Percentiles rank a stretch among this genome's conserved stretches.
Evolutionary conservation across 768 basidiomycete species (phyloP).

Genomic region (Naganishia friedmannii): DNA sequence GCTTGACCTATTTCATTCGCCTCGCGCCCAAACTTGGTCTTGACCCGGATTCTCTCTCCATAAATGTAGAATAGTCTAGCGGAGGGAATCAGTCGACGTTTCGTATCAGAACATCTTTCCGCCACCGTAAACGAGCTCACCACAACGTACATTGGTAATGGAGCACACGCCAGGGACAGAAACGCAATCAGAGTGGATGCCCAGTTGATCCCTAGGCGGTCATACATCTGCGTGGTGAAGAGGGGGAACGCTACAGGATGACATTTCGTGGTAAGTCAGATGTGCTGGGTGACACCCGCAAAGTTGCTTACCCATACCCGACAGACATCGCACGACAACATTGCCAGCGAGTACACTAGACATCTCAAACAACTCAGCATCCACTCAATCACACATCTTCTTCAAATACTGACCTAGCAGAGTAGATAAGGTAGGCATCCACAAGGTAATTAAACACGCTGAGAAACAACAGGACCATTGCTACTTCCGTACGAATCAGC

Average conservation of each 20-base stretch:
- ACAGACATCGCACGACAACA: conserved; percentile 63
- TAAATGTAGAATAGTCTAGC: conserved; percentile 37
- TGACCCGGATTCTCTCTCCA: conserved; percentile 34
- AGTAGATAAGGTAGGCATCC: conserved; percentile 46
- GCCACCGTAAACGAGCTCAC: neutral
- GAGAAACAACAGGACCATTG: conserved; percentile 30
- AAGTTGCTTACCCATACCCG: conserved; percentile 54
- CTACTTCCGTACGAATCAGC: neutral
- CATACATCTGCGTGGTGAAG: conserved; percentile 65
- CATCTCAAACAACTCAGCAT: neutral
- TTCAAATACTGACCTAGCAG: conserved; percentile 51
- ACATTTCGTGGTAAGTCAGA: neutral
- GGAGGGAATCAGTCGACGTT: neutral
- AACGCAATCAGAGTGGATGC: conserved; percentile 40
- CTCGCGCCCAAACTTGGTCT: conserved; percentile 36
- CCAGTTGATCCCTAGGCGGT: conserved; percentile 39
- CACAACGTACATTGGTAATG: conserved; percentile 34
- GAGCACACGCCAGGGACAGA: conserved; percentile 35
- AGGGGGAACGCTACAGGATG: conserved; percentile 65
- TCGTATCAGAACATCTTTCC: no score
- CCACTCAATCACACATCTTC: neutral
- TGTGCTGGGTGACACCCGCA: neutral
- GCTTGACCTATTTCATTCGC: conserved; percentile 38
- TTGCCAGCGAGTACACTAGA: conserved; percentile 62
- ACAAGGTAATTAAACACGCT: conserved; percentile 16